Percentiles rank a stretch among this genome's conserved stretches.
Evolutionary conservation across 2,329 filamentous ascomycete genomes (phyloP).

Genomic region (Fusarium nurragi): DNA sequence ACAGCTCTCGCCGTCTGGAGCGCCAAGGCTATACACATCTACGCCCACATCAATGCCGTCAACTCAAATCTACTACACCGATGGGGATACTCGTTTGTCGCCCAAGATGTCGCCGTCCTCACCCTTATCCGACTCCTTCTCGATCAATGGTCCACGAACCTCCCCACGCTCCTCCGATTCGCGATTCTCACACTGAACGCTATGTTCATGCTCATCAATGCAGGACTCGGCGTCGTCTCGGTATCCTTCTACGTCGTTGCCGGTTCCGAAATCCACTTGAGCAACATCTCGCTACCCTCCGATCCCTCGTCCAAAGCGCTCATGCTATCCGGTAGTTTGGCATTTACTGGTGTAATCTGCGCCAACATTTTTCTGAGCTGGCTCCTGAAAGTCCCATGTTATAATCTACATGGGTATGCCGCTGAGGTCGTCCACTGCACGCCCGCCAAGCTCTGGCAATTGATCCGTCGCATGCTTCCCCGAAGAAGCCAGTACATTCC

Average conservation of each 20-base stretch:
- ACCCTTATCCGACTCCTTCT: constrained; percentile 47
- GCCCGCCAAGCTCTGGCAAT: constrained; percentile 7
- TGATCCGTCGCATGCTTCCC: constrained; percentile 10
- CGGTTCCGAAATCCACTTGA: constrained; percentile 50
- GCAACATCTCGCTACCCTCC: constrained; percentile 46
- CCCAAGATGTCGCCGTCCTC: constrained; percentile 47
- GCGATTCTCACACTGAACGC: constrained; percentile 14
- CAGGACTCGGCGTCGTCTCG: constrained; percentile 14
- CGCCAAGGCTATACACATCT: constrained; percentile 48
- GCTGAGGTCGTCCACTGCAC: constrained; percentile 45
- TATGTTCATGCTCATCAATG: constrained; percentile 29
- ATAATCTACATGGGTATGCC: constrained; percentile 29
- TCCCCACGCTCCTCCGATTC: constrained; percentile 12
- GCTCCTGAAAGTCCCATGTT: constrained; percentile 42
- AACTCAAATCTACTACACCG: constrained; percentile 19
- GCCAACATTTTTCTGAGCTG: constrained; percentile 33
- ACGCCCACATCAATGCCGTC: constrained; percentile 46
- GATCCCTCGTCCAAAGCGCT: constrained; percentile 47
- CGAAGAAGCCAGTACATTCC: constrained; percentile 23
- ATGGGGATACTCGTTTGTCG: constrained; percentile 47
- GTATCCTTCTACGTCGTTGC: constrained; percentile 48
- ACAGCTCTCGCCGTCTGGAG: constrained; percentile 45
- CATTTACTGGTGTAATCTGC: constrained; percentile 34
- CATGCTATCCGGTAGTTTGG: constrained; percentile 46
- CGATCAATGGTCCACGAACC: constrained; percentile 37